Evolutionary conservation across 2,329 filamentous ascomycete species (phyloP), one percentile per base, ranked within the genome.

Genomic region (Dothideomycetes sp.): DNA sequence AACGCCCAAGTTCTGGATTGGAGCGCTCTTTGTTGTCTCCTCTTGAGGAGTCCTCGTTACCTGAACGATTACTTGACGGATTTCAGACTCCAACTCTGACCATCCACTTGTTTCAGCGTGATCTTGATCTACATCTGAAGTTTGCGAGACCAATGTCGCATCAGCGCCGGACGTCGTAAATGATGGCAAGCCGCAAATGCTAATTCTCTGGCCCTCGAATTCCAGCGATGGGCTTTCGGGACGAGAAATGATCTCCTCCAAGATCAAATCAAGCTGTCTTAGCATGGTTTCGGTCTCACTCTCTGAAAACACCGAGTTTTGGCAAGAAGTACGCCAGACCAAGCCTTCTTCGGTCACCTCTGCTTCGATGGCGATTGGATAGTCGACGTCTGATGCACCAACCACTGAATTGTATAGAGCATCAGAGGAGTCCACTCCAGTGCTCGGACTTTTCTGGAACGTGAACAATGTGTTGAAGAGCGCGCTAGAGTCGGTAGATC

Each of bases 1-100:
- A 1, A 95, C 73, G 0, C 88, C 88, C 2, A 95, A 69, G 46
- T 91, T 79, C 57, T 91, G 94, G 10, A 94, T 73, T 0, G 73
- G 84, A 37, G 78, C 73, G 1, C 68, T 64, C 40, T 68, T 69
- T 3, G 63, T 59, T 37, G 94, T 82, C 2, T 75, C 65, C 0
- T 66, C 53, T 14, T 67, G 59, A 0, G 77, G 64, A 0, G 81
- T 60, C 12, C 72, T 73, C 0, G 86, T 83, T 1, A 88, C 67
- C 19, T 61, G 48, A 7, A 69, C 62, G 8, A 77, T 55, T 3
- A 68, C 62, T 27, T 64, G 49, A 31, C 65, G 62, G 35, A 77
- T 68, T 7, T 51, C 53, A 2, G 42, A 45, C 43, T 65, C 60
- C 1, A 56, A 52, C 2, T 50, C 37, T 15, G 58, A 59, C 52